These are phyloP conservation scores for Cronartium quercuum DNA, from an alignment of 1,284 basidiomycete genomes.

Conservation along the genomic window DNA sequence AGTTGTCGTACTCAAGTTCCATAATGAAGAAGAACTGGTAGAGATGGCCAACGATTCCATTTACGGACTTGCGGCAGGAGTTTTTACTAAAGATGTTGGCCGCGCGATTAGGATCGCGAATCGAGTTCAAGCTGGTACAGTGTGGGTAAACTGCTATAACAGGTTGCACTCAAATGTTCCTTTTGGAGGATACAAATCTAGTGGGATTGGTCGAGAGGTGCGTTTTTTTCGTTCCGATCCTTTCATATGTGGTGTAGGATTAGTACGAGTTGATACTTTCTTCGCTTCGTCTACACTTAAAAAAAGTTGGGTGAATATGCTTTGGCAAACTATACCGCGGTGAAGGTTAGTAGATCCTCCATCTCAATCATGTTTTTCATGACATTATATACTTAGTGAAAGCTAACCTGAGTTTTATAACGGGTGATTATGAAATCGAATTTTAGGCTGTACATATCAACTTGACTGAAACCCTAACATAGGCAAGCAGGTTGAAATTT, in stretches of 20 bases:
- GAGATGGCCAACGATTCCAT: slow-evolving; percentile 72
- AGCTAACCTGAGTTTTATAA: too few relatives aligned
- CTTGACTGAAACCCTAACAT: neutral
- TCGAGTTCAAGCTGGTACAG: slow-evolving; percentile 72
- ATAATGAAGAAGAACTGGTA: slow-evolving; percentile 60
- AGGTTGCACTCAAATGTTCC: slow-evolving; percentile 62
- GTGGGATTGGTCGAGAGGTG: slow-evolving; percentile 40
- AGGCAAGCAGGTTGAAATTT: too few relatives aligned
- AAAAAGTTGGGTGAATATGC: slow-evolving; percentile 16
- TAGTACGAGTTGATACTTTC: neutral
- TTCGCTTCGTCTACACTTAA: too few relatives aligned
- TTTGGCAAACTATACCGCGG: slow-evolving; percentile 23
- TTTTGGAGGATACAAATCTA: slow-evolving; percentile 79
- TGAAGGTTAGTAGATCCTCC: slow-evolving; percentile 23
- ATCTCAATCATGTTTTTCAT: too few relatives aligned
- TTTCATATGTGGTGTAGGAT: neutral
- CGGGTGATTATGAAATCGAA: too few relatives aligned
- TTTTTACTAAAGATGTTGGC: slow-evolving; percentile 74
- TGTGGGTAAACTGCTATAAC: slow-evolving; percentile 73
- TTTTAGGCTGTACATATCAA: neutral
- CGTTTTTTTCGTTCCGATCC: neutral
- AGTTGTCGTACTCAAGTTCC: slow-evolving; percentile 60
- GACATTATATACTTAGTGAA: too few relatives aligned
- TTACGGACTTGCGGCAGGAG: slow-evolving; percentile 77
- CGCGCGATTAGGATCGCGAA: slow-evolving; percentile 69